A percentile compares a stretch with the other conserved stretches of the same genome.
These are phyloP conservation scores for Pichia californica DNA, from an alignment of 805 yeast species.

Conservation along the genomic window DNA sequence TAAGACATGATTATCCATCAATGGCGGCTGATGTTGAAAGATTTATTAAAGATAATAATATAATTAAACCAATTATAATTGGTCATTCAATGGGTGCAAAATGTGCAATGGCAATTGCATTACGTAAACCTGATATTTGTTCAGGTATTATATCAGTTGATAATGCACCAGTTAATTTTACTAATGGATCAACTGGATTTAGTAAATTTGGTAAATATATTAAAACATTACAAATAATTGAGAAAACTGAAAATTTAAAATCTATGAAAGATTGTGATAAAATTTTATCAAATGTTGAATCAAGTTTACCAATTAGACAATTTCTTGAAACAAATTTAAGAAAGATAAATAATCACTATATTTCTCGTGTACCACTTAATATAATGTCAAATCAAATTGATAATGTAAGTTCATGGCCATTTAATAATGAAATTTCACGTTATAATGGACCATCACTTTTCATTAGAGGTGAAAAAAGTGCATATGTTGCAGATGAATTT, in stretches of 20 bases:
- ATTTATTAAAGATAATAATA: slow-evolving; percentile 46
- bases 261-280: slow-evolving; percentile 63
- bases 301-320: slow-evolving; percentile 55
- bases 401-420: slow-evolving; percentile 74
- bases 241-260: slow-evolving; percentile 35
- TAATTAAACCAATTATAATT: slow-evolving; percentile 50
- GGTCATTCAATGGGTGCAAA: slow-evolving; percentile 96
- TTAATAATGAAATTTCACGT: slow-evolving; percentile 42
- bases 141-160: slow-evolving; percentile 72
- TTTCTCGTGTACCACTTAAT: slow-evolving; percentile 64
- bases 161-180: slow-evolving; percentile 75
- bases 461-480: slow-evolving; percentile 69
- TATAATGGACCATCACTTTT: slow-evolving; percentile 74
- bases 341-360: slow-evolving; percentile 29
- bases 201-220: slow-evolving; percentile 61
- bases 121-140: slow-evolving; percentile 58
- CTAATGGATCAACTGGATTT: slow-evolving; percentile 35
- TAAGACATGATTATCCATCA: slow-evolving; percentile 68
- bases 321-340: slow-evolving; percentile 69
- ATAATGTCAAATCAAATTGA: slow-evolving; percentile 59
- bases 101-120: slow-evolving; percentile 79
- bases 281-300: slow-evolving; percentile 56
- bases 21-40: slow-evolving; percentile 80
- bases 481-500: slow-evolving; percentile 77
- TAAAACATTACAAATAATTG: slow-evolving; percentile 51